Evolutionary conservation across 176 grass and related monocot species (phyloP), one percentile per base, ranked within the genome.

Genomic region (Carex kokanica): DNA sequence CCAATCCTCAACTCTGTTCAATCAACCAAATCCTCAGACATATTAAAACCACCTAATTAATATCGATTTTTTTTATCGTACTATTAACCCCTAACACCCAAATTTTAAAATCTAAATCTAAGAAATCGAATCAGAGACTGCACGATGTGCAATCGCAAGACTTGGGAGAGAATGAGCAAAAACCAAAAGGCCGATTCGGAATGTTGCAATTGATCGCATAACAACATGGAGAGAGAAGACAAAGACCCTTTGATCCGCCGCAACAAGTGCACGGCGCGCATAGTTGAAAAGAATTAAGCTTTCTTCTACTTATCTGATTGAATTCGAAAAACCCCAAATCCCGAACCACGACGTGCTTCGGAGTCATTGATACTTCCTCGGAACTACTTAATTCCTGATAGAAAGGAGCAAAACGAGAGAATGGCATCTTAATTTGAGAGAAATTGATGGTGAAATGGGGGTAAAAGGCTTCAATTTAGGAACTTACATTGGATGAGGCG

Each of bases 201-300:
- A 97, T 92, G 88, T 94, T 97, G 88, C 95, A 97, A 85, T 97
- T 94, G 95, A 97, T 97, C 73, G 95, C 74, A 87, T 97, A 97
- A 90, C 95, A 97, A 86, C 95, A 97, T 21, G 95, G 95, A 25
- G 92, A 86, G 85, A 92, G 92, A 14, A 91, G 55, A 89, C 95
- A 97, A 65, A 83, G 81, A 79, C 87, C 90, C 55, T 79, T 84
- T 36, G 90, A 20, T 12, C 92, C 88, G 11, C 90, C 92, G 75
- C 95, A 97, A 87, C 95, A 97, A 45, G 92, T 97, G 87, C 95
- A 97, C 67, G 90, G 92, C 64, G 95, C 92, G 72, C 95, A 97
- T 68, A 97, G 80, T 92, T 89, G 92, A 87, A 97, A 94, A 63
- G 86, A 89, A 27, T 86, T 90, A 15, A 89, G 90, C 84, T 86